Evolutionary conservation across 768 basidiomycete species (phyloP).

Genomic region (Daedaleopsis nitida): DNA sequence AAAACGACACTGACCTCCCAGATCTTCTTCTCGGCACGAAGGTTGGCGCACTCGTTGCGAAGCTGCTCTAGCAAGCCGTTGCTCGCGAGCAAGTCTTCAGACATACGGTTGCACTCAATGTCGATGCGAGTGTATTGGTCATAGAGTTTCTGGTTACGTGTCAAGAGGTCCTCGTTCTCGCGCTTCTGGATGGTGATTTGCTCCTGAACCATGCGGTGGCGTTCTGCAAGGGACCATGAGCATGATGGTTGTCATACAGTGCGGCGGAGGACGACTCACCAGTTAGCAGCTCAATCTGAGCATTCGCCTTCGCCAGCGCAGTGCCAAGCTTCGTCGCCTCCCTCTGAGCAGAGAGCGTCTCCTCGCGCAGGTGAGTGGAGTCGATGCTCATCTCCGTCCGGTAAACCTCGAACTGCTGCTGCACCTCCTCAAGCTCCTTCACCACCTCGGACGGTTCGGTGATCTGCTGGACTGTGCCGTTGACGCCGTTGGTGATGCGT

Average conservation of each 20-base stretch:
- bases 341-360: slow-evolving; percentile 62
- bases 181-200: slow-evolving; percentile 60
- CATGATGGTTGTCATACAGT: background rate
- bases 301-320: slow-evolving; percentile 79
- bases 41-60: slow-evolving; percentile 83
- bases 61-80: slow-evolving; percentile 71
- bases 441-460: slow-evolving; percentile 41
- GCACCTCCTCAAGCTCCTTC: slow-evolving; percentile 69
- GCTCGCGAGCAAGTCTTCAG: slow-evolving; percentile 63
- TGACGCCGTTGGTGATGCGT: slow-evolving; percentile 35
- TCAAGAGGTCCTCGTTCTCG: slow-evolving; percentile 66
- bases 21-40: slow-evolving; percentile 91
- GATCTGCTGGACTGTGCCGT: slow-evolving; percentile 21
- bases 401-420: slow-evolving; percentile 81
- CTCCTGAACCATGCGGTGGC: slow-evolving; percentile 71
- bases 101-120: slow-evolving; percentile 68
- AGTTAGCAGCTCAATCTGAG: slow-evolving; percentile 74
- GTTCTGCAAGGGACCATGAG: slow-evolving; percentile 45
- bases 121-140: slow-evolving; percentile 76
- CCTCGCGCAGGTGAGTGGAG: slow-evolving; percentile 68
- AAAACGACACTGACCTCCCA: slow-evolving; percentile 68
- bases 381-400: slow-evolving; percentile 82
- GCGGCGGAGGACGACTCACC: slow-evolving; percentile 47
- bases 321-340: slow-evolving; percentile 68
- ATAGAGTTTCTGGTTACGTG: slow-evolving; percentile 71